Base-by-base conservation (phyloP, 257 asterid species). In the Solanum pimpinellifolium region DNA sequence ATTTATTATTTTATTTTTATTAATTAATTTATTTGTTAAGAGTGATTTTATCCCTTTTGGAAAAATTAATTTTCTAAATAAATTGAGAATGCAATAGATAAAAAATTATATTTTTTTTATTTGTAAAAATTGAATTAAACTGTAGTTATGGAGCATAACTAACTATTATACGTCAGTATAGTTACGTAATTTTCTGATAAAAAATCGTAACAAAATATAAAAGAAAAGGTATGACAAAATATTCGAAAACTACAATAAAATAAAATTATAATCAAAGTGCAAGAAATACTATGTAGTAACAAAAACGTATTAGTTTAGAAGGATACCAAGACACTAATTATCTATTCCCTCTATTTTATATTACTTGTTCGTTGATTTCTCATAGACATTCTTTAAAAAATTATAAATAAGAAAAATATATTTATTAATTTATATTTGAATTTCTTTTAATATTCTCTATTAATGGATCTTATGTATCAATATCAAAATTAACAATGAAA, bases 51-150 rank as follows among this genome's bases (percentile, higher is more conserved):
- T 23, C 3, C 6, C 3, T 52, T 16, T 52, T 23, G 18, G 1
- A 52, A 52, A 16, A 0, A 52, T 52, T 16, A 52, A 52, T 1
- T 16, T 16, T 52, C 9, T 52, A 52, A 52, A 52, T 52, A 52
- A 52, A 52, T 52, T 52, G 62, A 52, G 23, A 16, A 16, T 52
- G 23, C 16, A 52, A 16, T 52, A 52, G 23, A 52, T 52, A 52
- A 16, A 52, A 52, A 52, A 0, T 6, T 2, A 0, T 52, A 0
- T 16, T 52, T 6, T 16, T 0, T 52, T 49, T 1, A 6, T 52
- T 52, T 52, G 4, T 52, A 3, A 16, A 52, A 52, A 52, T 2
- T 6, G 10, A 52, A 0, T 52, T 16, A 2, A 52, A 52, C 1
- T 16, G 0, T 6, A 52, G 10, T 52, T 6, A 52, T 52, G 62